Conservation (phyloP, 352 stramenopile species). For the Phytophthora citrophthora region DNA sequence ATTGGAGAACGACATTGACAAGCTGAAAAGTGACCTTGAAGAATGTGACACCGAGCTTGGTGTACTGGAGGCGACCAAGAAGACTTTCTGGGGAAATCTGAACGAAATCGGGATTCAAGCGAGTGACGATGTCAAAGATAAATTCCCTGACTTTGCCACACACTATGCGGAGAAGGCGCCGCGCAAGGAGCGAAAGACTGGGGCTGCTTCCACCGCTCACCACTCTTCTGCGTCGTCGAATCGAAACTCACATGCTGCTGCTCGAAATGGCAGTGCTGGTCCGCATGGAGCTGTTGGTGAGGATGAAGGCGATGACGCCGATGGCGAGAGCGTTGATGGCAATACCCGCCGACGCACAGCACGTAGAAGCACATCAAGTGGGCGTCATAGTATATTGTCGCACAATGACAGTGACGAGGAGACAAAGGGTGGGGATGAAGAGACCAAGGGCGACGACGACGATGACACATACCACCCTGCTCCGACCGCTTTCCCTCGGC, state of each 20-base stretch:
- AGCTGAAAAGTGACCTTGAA: conserved; percentile 42
- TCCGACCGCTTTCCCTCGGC: background rate
- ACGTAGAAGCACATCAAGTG: conserved; percentile 41
- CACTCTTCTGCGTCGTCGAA: conserved; percentile 20
- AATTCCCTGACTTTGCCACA: conserved; percentile 48
- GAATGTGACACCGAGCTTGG: conserved; percentile 60
- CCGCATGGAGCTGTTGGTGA: conserved; percentile 16
- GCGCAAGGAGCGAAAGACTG: conserved; percentile 40
- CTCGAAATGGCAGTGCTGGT: conserved; percentile 13
- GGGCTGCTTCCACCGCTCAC: background rate
- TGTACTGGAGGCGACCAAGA: conserved; percentile 65
- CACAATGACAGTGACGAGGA: conserved; percentile 43
- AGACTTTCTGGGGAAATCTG: conserved; percentile 38
- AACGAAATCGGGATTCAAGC: conserved; percentile 49
- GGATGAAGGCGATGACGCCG: conserved; percentile 21
- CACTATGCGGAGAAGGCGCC: conserved; percentile 46
- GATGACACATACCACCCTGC: conserved; percentile 5
- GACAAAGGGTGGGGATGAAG: conserved; percentile 19
- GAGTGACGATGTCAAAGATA: conserved; percentile 57
- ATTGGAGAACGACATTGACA: conserved; percentile 38
- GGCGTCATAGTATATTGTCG: conserved; percentile 22
- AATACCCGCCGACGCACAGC: conserved; percentile 28
- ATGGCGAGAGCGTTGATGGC: conserved; percentile 19
- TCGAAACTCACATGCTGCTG: conserved; percentile 22
- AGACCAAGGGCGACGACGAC: conserved; percentile 18